Evolutionary conservation across 2,329 filamentous ascomycete species (phyloP), one percentile per base, ranked within the genome.

Genomic region (Trichoderma harzianum): DNA sequence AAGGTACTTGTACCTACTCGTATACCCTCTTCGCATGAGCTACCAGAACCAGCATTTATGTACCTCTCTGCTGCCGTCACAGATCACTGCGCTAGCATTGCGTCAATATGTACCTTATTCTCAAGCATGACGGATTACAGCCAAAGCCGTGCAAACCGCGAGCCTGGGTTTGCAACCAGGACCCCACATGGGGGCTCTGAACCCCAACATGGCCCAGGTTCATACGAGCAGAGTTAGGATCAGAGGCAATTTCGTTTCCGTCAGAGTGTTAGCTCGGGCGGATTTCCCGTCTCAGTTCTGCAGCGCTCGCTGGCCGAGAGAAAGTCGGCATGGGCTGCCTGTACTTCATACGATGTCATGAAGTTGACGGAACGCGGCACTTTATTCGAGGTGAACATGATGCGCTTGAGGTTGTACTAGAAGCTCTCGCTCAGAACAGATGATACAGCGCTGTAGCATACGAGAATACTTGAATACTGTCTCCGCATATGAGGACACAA

Each of bases 231-330:
- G 67, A 36, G 47, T 62, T 47, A 43, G 57, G 67, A 62, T 62
- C 58, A 61, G 55, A 26, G 34, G 67, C 67, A 69, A 69, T 69
- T 62, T 69, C 67, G 67, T 69, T 69, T 69, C 67, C n/a, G 58
- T 62, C 67, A 36, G 43, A 24, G 39, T n/a, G 21, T 24, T 62
- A 16, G 36, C 57, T 69, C 21, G 57, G 66, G 51, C 55, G 57
- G 36, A 51, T 69, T 60, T 32, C 30, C 26, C 55, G 43, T 53
- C 61, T n/a, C 55, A 24, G 26, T 53, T 43, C 55, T 61, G 57
- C n/a, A 66, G 24, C 34, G 53, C 34, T 57, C 63, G 47, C 28
- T 39, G 63, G 5, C 47, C 47, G 28, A 26, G 63, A 7, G 18
- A 28, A 28, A n/a, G 18, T 5, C 36, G 4, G 21, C 63, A 39